These are phyloP conservation scores for Trichophyton mentagrophytes DNA, from an alignment of 2,329 filamentous ascomycete species.

Conservation along the genomic window DNA sequence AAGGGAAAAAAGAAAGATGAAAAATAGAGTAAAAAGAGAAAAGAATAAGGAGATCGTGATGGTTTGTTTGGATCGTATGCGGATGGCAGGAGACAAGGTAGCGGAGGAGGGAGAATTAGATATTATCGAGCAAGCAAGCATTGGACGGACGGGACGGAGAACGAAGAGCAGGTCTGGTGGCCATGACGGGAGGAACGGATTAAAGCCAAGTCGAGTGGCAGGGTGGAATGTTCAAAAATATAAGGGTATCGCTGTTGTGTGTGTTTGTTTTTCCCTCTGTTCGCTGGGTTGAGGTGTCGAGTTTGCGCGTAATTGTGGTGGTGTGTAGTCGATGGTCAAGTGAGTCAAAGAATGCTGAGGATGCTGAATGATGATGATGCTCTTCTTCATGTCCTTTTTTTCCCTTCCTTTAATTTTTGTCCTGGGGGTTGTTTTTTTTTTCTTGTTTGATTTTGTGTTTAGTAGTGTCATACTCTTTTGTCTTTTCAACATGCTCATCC, in stretches of 20 bases:
- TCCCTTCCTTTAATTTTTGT: too few relatives aligned
- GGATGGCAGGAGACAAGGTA: not conserved
- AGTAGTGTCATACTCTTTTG: not conserved
- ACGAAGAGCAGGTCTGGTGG: too few relatives aligned
- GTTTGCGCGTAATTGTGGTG: too few relatives aligned
- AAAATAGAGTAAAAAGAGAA: too few relatives aligned
- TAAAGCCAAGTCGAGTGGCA: not conserved
- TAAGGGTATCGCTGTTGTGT: not conserved
- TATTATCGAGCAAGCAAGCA: not conserved
- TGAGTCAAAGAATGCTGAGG: slow-evolving; percentile 2
- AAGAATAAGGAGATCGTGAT: not conserved
- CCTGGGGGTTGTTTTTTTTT: not conserved
- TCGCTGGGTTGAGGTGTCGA: not conserved
- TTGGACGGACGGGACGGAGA: not conserved
- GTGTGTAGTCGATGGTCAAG: too few relatives aligned
- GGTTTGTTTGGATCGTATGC: not conserved
- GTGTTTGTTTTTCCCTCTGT: not conserved
- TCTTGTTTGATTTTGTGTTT: not conserved
- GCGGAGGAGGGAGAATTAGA: not conserved
- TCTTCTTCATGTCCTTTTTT: too few relatives aligned
- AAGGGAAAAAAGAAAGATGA: too few relatives aligned
- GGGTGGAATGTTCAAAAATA: not conserved
- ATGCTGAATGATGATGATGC: not conserved
- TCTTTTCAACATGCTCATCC: slow-evolving; percentile 1
- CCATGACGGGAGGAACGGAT: not conserved